phyloP scores from a whole-genome alignment of 2,329 filamentous ascomycete genomes.

The Myriosclerotinia scirpicola region DNA sequence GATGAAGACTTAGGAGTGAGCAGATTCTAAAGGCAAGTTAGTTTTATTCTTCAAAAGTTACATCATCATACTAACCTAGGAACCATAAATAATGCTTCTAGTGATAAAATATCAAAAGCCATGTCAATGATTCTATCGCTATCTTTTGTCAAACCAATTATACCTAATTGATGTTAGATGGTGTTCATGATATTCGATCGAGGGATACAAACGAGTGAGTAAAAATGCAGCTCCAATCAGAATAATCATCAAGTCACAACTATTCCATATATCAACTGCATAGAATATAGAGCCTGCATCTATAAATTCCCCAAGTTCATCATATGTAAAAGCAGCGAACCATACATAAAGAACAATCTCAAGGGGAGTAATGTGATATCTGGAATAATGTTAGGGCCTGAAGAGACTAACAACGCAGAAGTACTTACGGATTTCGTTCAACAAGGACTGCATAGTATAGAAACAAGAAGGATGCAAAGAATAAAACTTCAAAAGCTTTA shows the following conservation, averaged over 20 bases:
- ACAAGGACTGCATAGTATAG: slow-evolving; percentile 88
- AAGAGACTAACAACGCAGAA: background rate
- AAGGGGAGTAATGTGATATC: slow-evolving; percentile 59
- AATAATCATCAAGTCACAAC: slow-evolving; percentile 74
- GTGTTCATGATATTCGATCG: background rate
- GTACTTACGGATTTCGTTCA: slow-evolving; percentile 58
- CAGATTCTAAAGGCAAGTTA: slow-evolving; percentile 59
- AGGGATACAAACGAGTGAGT: slow-evolving; percentile 59
- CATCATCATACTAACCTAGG: slow-evolving; percentile 52
- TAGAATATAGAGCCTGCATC: slow-evolving; percentile 89
- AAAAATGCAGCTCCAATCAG: slow-evolving; percentile 70
- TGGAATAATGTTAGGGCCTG: slow-evolving; percentile 18
- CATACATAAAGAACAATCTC: slow-evolving; percentile 80
- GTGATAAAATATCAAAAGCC: slow-evolving; percentile 83
- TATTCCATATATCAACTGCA: slow-evolving; percentile 77
- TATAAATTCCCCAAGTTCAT: slow-evolving; percentile 79
- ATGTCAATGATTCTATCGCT: slow-evolving; percentile 67
- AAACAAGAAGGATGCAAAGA: slow-evolving; percentile 73
- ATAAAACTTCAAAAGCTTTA: slow-evolving; percentile 79
- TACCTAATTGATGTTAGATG: slow-evolving; percentile 49
- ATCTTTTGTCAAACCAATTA: slow-evolving; percentile 62
- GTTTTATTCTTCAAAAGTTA: background rate
- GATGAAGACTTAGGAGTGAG: slow-evolving; percentile 81
- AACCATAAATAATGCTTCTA: slow-evolving; percentile 88
- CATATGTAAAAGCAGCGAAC: slow-evolving; percentile 84